Evolutionary conservation across 1,284 basidiomycete species (phyloP), one percentile per base, ranked within the genome.

Genomic region (Cryptococcus amylolentus): DNA sequence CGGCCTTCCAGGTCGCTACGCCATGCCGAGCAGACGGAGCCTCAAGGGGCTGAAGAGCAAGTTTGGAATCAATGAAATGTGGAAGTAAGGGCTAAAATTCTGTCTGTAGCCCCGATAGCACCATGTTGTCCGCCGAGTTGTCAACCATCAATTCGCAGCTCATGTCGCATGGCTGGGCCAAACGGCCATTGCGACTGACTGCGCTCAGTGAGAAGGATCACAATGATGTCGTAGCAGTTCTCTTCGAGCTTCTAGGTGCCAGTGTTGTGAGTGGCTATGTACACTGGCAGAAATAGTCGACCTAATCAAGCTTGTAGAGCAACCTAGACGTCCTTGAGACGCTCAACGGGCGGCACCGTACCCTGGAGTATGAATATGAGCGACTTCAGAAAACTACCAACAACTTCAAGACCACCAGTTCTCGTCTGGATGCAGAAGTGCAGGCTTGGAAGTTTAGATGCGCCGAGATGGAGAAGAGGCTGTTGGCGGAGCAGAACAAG

Each of bases 291-390:
- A 7, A 42, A 4, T 20, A 8, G 16, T 58, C 61, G 16, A 63
- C 9, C 26, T 9, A 8, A 13, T 13, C 27, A 37, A 9, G 1
- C 26, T 10, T 7, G 10, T 54, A 78, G 91, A 83, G 87, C 67
- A 91, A 94, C 71, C 86, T 92, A 80, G 78, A 82, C 10, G 81
- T 84, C n/a, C 84, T 88, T 23, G 91, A 95, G 63, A 83, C 87
- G 5, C 70, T 92, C 4, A 82, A 85, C 0, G 85, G 88, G 0
- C 88, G 89, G 62, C 77, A 89, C 41, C 81, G 88, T 16, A 91
- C 88, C 0, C 76, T 92, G 3, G 82, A 84, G 9, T 93, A 94
- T 62, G 91, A 95, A 66, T 81, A 89, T 57, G 89, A 93, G 66
- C 83, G 91, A 1, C 79, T 92, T 46, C 39, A 83, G 83, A 16